Percentiles rank a stretch among this genome's conserved stretches.
Evolutionary conservation across 2,329 filamentous ascomycete genomes (phyloP).

Genomic region (Neonectria hederae): DNA sequence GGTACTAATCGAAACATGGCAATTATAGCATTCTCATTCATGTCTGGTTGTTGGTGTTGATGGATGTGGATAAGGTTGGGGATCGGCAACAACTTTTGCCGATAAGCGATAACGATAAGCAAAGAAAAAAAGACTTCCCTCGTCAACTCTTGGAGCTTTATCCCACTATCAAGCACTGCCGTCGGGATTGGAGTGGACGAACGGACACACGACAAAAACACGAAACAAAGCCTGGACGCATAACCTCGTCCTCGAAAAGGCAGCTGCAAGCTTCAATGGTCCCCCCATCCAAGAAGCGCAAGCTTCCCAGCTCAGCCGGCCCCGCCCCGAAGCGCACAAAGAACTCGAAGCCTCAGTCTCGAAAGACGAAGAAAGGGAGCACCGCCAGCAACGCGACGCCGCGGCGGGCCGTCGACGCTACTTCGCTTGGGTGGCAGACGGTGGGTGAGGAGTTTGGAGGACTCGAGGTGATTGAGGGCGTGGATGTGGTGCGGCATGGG

Average conservation of each 20-base stretch:
- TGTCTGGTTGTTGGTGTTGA: background rate
- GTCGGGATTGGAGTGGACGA: background rate
- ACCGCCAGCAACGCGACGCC: slow-evolving; percentile 34
- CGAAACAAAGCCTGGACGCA: background rate
- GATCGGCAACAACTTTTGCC: slow-evolving; percentile 37
- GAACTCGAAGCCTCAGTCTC: slow-evolving; percentile 36
- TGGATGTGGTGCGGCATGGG: slow-evolving; percentile 80
- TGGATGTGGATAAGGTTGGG: slow-evolving; percentile 26
- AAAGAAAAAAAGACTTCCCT: slow-evolving; percentile 28
- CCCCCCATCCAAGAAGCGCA: slow-evolving; percentile 50
- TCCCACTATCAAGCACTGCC: slow-evolving; percentile 16
- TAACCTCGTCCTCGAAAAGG: slow-evolving; percentile 17
- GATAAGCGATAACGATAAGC: slow-evolving; percentile 31
- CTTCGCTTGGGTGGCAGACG: slow-evolving; percentile 69
- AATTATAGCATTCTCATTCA: too few species aligned
- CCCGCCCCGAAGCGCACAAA: slow-evolving; percentile 51
- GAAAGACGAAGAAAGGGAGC: slow-evolving; percentile 44
- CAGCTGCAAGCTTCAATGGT: slow-evolving; percentile 41
- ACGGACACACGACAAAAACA: background rate
- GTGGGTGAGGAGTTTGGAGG: slow-evolving; percentile 96
- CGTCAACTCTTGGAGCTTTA: slow-evolving; percentile 9
- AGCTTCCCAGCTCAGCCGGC: slow-evolving; percentile 47
- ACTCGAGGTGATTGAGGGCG: slow-evolving; percentile 89
- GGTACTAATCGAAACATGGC: too few species aligned
- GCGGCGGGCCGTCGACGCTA: slow-evolving; percentile 52